phyloP scores from a whole-genome alignment of 352 stramenopile species.

The Phytopythium cucurbitacearum region DNA sequence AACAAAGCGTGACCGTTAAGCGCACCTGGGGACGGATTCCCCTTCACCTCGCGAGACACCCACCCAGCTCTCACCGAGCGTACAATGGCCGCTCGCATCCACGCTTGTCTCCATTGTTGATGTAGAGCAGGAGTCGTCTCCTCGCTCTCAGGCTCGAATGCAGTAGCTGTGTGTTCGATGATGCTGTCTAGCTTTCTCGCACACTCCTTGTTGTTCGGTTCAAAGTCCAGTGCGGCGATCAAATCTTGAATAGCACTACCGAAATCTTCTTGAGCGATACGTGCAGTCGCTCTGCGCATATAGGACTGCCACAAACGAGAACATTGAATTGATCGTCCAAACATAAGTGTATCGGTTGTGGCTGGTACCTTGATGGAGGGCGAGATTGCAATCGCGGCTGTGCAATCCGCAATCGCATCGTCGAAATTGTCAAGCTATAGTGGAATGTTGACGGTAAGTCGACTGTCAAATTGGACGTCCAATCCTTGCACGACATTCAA shows the following conservation, averaged over 20 bases:
- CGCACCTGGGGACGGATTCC: slow-evolving; percentile 58
- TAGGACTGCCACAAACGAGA: slow-evolving; percentile 22
- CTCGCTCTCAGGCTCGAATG: background rate
- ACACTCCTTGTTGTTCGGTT: slow-evolving; percentile 55
- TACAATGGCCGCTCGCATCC: slow-evolving; percentile 23
- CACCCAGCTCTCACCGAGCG: slow-evolving; percentile 40
- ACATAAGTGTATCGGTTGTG: background rate
- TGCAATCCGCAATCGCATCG: slow-evolving; percentile 39
- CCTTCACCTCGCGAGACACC: slow-evolving; percentile 33
- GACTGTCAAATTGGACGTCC: no score
- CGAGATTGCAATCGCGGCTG: slow-evolving; percentile 30
- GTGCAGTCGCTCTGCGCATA: slow-evolving; percentile 50
- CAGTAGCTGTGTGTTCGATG: slow-evolving; percentile 3
- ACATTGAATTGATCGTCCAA: background rate
- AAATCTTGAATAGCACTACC: slow-evolving; percentile 38
- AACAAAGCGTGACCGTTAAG: slow-evolving; percentile 69
- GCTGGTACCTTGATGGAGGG: slow-evolving; percentile 54
- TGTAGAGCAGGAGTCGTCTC: background rate
- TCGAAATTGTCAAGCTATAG: slow-evolving; percentile 34
- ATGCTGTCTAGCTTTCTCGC: slow-evolving; percentile 30
- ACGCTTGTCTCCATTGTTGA: slow-evolving; percentile 13
- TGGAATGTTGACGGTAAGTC: no score
- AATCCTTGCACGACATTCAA: background rate
- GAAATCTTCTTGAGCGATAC: slow-evolving; percentile 21
- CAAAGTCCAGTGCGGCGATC: slow-evolving; percentile 29